phyloP scores from a whole-genome alignment of 2,329 filamentous ascomycete genomes.

The Trichoderma asperellum region DNA sequence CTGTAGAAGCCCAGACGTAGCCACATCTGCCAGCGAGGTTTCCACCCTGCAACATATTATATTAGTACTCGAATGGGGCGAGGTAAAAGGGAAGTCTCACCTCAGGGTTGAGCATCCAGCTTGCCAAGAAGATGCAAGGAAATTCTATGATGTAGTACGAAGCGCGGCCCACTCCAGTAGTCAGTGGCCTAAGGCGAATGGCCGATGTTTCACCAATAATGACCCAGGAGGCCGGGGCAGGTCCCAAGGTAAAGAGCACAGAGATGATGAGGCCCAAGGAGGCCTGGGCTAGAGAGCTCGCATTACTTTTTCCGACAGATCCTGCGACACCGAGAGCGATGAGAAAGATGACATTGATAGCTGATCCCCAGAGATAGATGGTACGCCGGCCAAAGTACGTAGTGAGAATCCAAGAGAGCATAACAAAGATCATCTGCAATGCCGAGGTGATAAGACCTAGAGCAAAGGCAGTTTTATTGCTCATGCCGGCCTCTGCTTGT shows the following conservation, averaged over 20 bases:
- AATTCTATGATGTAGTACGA: conserved; percentile 8
- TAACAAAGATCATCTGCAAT: conserved; percentile 14
- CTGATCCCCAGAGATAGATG: conserved; percentile 4
- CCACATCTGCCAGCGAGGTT: conserved; percentile 13
- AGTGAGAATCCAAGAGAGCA: conserved; percentile 17
- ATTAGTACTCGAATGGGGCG: neutral
- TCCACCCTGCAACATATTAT: neutral
- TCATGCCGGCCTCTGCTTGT: neutral
- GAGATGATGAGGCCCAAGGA: conserved; percentile 4
- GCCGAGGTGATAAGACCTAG: conserved; percentile 5
- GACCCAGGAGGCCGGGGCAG: conserved; percentile 10
- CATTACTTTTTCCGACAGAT: conserved; percentile 8
- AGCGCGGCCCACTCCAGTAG: conserved; percentile 15
- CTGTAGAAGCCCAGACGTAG: conserved; percentile 8
- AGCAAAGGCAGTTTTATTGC: conserved; percentile 1
- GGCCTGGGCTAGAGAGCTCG: conserved; percentile 5
- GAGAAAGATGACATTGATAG: conserved; percentile 10
- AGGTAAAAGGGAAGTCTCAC: neutral
- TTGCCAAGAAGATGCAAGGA: conserved; percentile 13
- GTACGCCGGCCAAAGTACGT: conserved; percentile 9
- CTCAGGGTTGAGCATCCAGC: conserved; percentile 12
- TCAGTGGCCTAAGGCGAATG: conserved; percentile 14
- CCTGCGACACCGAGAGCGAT: conserved; percentile 5
- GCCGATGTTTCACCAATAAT: conserved; percentile 14
- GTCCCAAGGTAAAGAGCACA: conserved; percentile 12